phyloP scores from a whole-genome alignment of 73 alveolate species.

The Stentor coeruleus region DNA sequence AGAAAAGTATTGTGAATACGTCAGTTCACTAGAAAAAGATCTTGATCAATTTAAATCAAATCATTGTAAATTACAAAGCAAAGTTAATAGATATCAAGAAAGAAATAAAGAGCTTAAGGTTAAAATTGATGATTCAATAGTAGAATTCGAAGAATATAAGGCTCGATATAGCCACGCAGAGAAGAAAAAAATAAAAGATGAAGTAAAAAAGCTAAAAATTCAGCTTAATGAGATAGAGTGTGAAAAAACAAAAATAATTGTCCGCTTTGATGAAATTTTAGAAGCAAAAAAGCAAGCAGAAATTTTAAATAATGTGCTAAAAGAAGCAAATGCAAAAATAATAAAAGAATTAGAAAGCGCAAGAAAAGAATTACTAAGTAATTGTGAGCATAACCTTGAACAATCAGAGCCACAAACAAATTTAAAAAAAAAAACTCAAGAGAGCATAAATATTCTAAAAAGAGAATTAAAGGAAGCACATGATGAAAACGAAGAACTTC shows the following conservation, averaged over 20 bases:
- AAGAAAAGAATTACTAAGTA: too few species aligned
- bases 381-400: not conserved
- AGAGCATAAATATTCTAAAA: not conserved
- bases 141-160: not conserved
- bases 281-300: not conserved
- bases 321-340: too few species aligned
- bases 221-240: not conserved
- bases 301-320: not conserved
- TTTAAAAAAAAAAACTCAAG: not conserved
- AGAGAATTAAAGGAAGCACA: not conserved
- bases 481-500: not conserved
- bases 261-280: not conserved
- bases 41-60: not conserved
- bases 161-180: not conserved
- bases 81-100: not conserved
- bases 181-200: not conserved
- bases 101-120: not conserved
- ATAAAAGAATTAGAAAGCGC: not conserved
- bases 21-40: not conserved
- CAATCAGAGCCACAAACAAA: too few species aligned
- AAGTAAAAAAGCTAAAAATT: too few species aligned
- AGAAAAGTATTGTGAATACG: conserved; percentile 5
- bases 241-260: too few species aligned
- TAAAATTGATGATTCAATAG: not conserved
- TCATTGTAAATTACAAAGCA: not conserved